Base-by-base conservation (phyloP, 2,329 filamentous ascomycete species). In the Proliferodiscus dingleyae region DNA sequence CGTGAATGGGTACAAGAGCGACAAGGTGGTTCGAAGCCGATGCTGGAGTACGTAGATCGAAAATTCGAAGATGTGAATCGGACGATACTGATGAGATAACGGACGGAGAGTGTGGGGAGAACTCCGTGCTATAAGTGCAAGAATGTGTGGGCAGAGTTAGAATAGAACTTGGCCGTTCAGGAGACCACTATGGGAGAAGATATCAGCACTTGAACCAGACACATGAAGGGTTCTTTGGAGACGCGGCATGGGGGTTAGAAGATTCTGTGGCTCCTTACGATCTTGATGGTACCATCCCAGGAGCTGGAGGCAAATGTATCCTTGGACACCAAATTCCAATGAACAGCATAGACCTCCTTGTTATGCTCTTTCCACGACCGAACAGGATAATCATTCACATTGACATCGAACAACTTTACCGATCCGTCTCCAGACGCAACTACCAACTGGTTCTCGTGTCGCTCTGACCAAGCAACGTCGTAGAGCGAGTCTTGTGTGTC, bases 401-500 rank as follows among this genome's bases (percentile, higher is more conserved):
- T 80, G 24, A 90, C 78, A 68, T 98, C 93, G 67, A 93, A 98
- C 37, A 98, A 80, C 70, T 96, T 96, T 61, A 98, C 78, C 44
- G 87, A 91, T 45, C 93, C 93, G 69, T 98, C 93, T 53, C 93
- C 93, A 56, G 87, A 90, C 0, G 89, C 90, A 1, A 85, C 84
- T 16, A 95, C 77, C 41, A 96, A 73, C 70, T 98, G 93, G 68
- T 93, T 95, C 71, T 96, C 91, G 71, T 98, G 90, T 56, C 89
- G 80, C 71, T 98, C 93, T 15, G 89, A 95, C 89, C 93, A 97
- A 21, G 90, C 80, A 43, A 93, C 75, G 68, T 98, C 93, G 68
- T 95, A 98, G 54, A 97, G 84, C 36, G 90, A 87, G 67, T 98
- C 93, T 71, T 97, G 94, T 9, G 93, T 98, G 62, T 96, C 91